phyloP scores from a whole-genome alignment of 441 rosid species.

The Mallotus japonicus region DNA sequence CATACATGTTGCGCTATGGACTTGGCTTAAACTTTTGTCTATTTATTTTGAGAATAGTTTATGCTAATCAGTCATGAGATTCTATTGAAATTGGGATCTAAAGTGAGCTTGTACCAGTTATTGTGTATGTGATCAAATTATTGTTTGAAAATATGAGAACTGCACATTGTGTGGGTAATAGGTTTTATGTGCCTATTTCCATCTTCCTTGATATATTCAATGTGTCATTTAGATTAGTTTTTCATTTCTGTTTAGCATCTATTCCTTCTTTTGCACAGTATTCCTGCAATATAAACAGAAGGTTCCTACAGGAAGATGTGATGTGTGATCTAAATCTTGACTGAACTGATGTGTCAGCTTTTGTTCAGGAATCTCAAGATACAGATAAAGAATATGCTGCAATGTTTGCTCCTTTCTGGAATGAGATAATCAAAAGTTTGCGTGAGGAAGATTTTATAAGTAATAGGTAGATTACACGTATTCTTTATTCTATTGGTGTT shows the following conservation, averaged over 20 bases:
- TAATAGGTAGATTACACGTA: constrained; percentile 58
- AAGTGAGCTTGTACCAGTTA: background rate
- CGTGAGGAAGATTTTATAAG: constrained; percentile 98
- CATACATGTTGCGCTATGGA: background rate
- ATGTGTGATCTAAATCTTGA: background rate
- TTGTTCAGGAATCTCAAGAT: constrained; percentile 65
- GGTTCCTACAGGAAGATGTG: background rate
- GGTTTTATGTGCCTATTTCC: background rate
- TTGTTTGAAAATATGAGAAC: background rate
- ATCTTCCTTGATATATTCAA: background rate
- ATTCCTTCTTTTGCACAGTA: background rate
- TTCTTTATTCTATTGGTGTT: constrained; percentile 23
- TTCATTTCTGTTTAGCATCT: background rate
- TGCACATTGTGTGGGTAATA: background rate
- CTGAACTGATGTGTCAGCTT: constrained; percentile 17
- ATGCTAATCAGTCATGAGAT: background rate
- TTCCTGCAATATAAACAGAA: constrained; percentile 6
- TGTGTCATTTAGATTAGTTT: background rate
- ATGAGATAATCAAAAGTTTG: constrained; percentile 93
- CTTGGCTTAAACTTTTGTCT: background rate
- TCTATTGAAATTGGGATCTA: background rate
- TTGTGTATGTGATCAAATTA: background rate
- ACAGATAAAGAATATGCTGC: constrained; percentile 82
- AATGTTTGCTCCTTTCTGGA: constrained; percentile 98
- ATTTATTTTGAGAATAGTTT: background rate